Conservation (phyloP, 306 rosid species). For the Vigna unguiculata region DNA sequence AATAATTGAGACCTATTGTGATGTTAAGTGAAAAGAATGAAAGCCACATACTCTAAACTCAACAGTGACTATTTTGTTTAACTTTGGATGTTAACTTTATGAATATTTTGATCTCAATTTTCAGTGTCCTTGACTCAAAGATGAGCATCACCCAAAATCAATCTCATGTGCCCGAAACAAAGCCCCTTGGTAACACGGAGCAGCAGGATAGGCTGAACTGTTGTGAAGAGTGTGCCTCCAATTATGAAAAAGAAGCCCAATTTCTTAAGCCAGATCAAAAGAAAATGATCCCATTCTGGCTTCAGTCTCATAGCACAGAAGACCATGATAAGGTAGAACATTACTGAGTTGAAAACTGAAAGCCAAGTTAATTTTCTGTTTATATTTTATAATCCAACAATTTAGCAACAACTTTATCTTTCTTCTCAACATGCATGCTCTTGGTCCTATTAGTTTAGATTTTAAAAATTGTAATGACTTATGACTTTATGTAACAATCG, state of each 20-base stretch:
- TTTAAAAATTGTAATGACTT: conserved; percentile 4
- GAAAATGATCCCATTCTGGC: conserved; percentile 78
- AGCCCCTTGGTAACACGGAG: conserved; percentile 57
- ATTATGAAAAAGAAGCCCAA: conserved; percentile 73
- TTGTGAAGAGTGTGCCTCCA: conserved; percentile 73
- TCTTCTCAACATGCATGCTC: background rate
- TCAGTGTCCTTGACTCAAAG: conserved; percentile 70
- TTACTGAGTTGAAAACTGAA: background rate
- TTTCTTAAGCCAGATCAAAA: conserved; percentile 57
- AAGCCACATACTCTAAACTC: background rate
- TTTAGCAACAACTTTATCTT: conserved; percentile 5
- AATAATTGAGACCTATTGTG: background rate
- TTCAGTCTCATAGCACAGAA: conserved; percentile 68
- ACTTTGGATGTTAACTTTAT: conserved; percentile 8
- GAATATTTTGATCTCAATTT: conserved; percentile 31
- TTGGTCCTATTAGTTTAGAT: conserved; percentile 4
- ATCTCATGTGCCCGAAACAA: conserved; percentile 56
- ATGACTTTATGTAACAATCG: background rate
- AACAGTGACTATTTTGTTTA: background rate
- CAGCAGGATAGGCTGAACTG: conserved; percentile 55
- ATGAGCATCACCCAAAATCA: conserved; percentile 51
- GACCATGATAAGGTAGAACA: conserved; percentile 61
- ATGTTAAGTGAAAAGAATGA: conserved; percentile 9
- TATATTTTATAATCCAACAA: conserved; percentile 8
- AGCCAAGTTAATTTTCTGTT: background rate